phyloP scores from a whole-genome alignment of 1,284 basidiomycete genomes.

The Cutaneotrichosporon sp. region DNA sequence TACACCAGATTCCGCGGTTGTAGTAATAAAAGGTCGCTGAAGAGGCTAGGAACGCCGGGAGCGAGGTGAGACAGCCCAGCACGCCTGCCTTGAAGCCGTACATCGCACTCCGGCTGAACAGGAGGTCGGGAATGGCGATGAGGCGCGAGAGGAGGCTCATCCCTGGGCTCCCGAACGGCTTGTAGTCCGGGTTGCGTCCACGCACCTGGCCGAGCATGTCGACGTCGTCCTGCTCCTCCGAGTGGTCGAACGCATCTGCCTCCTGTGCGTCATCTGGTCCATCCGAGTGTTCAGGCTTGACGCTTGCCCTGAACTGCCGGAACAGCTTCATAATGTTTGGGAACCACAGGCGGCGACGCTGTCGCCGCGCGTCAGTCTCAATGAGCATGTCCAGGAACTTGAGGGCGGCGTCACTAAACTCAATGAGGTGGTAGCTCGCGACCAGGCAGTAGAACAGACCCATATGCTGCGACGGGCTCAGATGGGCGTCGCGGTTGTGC shows the following conservation, averaged over 20 bases:
- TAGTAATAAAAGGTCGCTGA: constrained; percentile 49
- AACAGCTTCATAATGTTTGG: constrained; percentile 57
- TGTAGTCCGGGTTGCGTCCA: constrained; percentile 51
- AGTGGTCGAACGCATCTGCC: constrained; percentile 8
- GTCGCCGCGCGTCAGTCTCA: constrained; percentile 61
- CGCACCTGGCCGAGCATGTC: constrained; percentile 39
- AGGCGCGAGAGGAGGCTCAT: constrained; percentile 44
- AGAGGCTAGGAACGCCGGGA: constrained; percentile 43
- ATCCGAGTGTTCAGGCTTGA: constrained; percentile 7
- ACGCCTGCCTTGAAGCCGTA: constrained; percentile 77
- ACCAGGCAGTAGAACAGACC: constrained; percentile 64
- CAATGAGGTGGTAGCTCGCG: constrained; percentile 70
- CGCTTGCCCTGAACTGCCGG: constrained; percentile 26
- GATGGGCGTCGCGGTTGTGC: constrained; percentile 21
- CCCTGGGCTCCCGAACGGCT: constrained; percentile 39
- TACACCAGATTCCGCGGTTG: constrained; percentile 47
- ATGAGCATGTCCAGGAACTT: constrained; percentile 61
- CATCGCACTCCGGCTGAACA: constrained; percentile 54
- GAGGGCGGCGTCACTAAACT: constrained; percentile 57
- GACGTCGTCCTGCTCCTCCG: constrained; percentile 10
- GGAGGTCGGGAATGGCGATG: constrained; percentile 31
- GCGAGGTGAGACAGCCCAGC: constrained; percentile 59
- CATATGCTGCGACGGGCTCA: constrained; percentile 42
- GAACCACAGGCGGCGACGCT: constrained; percentile 64
- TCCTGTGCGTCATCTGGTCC: constrained; percentile 13